Base-by-base conservation (phyloP, 2,329 filamentous ascomycete species). In the Xylariaceae sp. region DNA sequence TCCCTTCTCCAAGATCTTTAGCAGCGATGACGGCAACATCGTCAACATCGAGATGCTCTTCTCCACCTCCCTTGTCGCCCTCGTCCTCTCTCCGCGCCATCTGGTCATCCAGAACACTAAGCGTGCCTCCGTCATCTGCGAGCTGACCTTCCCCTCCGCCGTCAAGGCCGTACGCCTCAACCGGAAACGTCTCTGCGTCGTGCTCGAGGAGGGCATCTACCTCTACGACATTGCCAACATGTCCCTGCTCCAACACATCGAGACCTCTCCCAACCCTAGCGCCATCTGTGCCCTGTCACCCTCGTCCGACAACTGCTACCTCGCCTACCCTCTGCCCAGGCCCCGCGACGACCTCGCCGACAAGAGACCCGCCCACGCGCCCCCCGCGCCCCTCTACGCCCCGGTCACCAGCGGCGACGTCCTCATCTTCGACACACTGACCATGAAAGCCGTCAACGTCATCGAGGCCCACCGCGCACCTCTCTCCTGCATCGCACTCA, bases 221-320 rank as follows among this genome's bases (percentile, higher is more conserved):
- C 80, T 99, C 43, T 99, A 99, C 74, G 94, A 99, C 68, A 97
- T 99, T 58, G 90, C 91, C 71, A 97, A 96, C 66, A 97, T 99
- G 92, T 92, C 88, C 62, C 82, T 97, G 51, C 77, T 97, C 38
- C 87, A 90, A 68, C 95, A 90, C 6, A 95, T 97, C 57, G 84
- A 90, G 51, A 97, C 92, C 6, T 96, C 92, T 3, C 89, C 94
- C 6, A 99, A 99, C 63, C 89, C 91, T 1, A 85, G 83, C 56
- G 90, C 90, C 32, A 94, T 97, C 53, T 96, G 90, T 70, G 89
- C 91, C 4, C 80, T 99, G 5, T 96, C 92, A 1, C 90, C 94
- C 1, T 96, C 90, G 1, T 96, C 91, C 5, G 92, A 97, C 52
- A 90, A 94, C 68, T 97, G 92, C 74, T 97, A 90, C 69, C 85